Percentiles rank a stretch among this genome's conserved stretches.
phyloP scores from a whole-genome alignment of 1,139 yeast genomes.

The Kodamaea ohmeri region DNA sequence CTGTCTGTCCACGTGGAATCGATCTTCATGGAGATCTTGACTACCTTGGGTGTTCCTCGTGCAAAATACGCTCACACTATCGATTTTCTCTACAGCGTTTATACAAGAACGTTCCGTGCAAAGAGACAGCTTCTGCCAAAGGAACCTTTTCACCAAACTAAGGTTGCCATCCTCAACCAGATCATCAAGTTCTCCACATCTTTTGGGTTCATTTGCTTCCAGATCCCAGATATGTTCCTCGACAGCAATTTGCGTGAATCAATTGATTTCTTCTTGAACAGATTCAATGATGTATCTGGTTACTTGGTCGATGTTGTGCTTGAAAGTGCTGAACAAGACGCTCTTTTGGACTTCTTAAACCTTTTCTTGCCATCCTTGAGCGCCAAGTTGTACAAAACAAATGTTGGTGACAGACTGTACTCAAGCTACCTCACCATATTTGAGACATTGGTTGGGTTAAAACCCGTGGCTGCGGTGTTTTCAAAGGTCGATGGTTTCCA shows the following conservation, averaged over 20 bases:
- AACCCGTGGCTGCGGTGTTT: constrained; percentile 60
- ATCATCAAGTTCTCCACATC: constrained; percentile 56
- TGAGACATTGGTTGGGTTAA: constrained; percentile 60
- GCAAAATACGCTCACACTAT: constrained; percentile 32
- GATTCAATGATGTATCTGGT: constrained; percentile 42
- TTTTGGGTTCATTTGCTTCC: constrained; percentile 69
- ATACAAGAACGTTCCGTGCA: constrained; percentile 36
- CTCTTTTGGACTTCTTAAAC: constrained; percentile 57
- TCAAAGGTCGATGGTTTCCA: constrained; percentile 56
- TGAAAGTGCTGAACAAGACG: constrained; percentile 62
- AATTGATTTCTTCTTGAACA: constrained; percentile 24
- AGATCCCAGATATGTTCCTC: constrained; percentile 64
- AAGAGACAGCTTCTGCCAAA: constrained; percentile 44
- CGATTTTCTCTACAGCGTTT: constrained; percentile 45
- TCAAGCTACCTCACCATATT: constrained; percentile 51
- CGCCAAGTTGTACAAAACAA: constrained; percentile 26
- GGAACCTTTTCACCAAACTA: constrained; percentile 36
- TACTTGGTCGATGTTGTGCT: constrained; percentile 58
- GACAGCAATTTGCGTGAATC: constrained; percentile 34
- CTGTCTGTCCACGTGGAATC: constrained; percentile 40
- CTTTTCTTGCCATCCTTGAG: constrained; percentile 52
- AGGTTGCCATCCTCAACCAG: constrained; percentile 44
- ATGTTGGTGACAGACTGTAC: constrained; percentile 47
- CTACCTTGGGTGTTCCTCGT: constrained; percentile 47
- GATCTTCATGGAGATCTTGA: constrained; percentile 52